phyloP scores from a whole-genome alignment of 331 rosid species.

The Pyracantha coccinea region DNA sequence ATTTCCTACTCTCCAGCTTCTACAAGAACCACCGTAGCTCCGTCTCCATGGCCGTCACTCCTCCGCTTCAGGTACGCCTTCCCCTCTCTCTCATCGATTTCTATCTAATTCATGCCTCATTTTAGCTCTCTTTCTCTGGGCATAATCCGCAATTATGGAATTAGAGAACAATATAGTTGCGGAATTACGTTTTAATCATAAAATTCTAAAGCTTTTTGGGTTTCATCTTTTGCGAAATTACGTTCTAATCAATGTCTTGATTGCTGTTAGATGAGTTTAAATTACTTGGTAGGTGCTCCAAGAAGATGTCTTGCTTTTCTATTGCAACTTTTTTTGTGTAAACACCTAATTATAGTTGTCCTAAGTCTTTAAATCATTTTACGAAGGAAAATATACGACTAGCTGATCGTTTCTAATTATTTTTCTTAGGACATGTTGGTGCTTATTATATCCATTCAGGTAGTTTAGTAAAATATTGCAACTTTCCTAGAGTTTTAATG shows the following conservation, averaged over 20 bases:
- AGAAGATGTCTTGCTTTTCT: not conserved
- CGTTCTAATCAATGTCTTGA: too few species aligned
- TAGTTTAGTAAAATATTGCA: not conserved
- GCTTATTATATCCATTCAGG: not conserved
- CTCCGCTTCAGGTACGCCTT: conserved; percentile 25
- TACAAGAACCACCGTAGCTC: conserved; percentile 1
- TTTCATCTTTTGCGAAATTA: not conserved
- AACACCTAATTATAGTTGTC: not conserved
- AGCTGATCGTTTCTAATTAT: not conserved
- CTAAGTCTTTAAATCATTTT: not conserved
- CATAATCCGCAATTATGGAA: not conserved
- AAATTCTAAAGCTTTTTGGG: not conserved
- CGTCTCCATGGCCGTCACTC: conserved; percentile 1
- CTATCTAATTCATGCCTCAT: not conserved
- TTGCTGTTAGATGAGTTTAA: not conserved
- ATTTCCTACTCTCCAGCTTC: not conserved
- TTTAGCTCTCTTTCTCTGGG: not conserved
- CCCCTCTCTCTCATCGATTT: not conserved
- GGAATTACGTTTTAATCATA: not conserved
- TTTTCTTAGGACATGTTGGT: not conserved
- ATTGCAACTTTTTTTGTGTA: not conserved
- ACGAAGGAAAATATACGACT: not conserved
- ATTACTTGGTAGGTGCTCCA: not conserved
- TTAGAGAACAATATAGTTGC: not conserved
- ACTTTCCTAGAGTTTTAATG: not conserved